These are phyloP conservation scores for Apiotrichum brassicae DNA, from an alignment of 1,284 basidiomycete genomes.

Conservation along the genomic window DNA sequence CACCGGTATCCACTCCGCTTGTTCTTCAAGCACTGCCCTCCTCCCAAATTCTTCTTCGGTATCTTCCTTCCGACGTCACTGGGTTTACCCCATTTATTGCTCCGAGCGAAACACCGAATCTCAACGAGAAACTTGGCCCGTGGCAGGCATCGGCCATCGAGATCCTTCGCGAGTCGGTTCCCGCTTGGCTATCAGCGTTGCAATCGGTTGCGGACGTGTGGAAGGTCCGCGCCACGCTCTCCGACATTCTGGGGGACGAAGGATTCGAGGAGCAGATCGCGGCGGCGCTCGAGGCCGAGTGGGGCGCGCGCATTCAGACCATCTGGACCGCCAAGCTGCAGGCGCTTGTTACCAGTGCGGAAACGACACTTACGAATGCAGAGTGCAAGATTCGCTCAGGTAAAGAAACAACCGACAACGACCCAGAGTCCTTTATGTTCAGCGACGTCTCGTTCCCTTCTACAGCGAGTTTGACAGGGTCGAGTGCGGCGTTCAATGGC, in stretches of 20 bases:
- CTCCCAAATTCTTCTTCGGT: slow-evolving; percentile 44
- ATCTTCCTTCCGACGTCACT: slow-evolving; percentile 40
- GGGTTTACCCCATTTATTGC: slow-evolving; percentile 48
- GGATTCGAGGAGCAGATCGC: slow-evolving; percentile 26
- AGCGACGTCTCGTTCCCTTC: slow-evolving; percentile 35
- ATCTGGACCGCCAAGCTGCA: slow-evolving; percentile 40
- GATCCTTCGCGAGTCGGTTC: slow-evolving; percentile 27
- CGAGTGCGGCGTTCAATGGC: slow-evolving; percentile 23
- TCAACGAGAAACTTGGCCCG: slow-evolving; percentile 24
- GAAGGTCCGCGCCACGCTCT: slow-evolving; percentile 26
- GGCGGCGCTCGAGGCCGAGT: slow-evolving; percentile 32
- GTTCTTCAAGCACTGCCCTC: slow-evolving; percentile 44
- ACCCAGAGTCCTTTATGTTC: slow-evolving; percentile 37
- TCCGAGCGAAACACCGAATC: slow-evolving; percentile 58
- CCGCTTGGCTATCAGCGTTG: slow-evolving; percentile 32
- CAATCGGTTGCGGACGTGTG: slow-evolving; percentile 39
- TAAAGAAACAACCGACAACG: slow-evolving; percentile 22
- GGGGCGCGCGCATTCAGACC: slow-evolving; percentile 34
- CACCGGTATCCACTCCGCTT: slow-evolving; percentile 29
- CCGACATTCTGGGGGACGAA: slow-evolving; percentile 20
- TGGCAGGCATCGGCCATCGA: slow-evolving; percentile 34
- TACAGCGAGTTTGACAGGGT: slow-evolving; percentile 13
- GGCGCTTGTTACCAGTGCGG: slow-evolving; percentile 22
- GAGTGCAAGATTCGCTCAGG: slow-evolving; percentile 23
- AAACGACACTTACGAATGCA: slow-evolving; percentile 18